Percentiles rank a stretch among this genome's conserved stretches.
Evolutionary conservation across 768 basidiomycete genomes (phyloP).

Genomic region (Pleurotus citrinopileatus): DNA sequence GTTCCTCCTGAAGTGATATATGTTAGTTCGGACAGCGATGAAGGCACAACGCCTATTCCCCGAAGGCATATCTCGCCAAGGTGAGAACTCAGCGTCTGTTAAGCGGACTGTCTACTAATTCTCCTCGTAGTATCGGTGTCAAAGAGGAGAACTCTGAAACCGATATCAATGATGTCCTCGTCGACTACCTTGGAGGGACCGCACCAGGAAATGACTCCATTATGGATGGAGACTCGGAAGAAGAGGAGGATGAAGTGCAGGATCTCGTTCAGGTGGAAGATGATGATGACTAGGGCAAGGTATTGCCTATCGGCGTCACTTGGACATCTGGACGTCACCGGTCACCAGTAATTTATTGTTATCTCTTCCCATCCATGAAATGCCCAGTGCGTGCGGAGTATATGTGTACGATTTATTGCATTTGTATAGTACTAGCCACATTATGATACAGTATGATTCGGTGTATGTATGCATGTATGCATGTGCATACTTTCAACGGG

Average conservation of each 20-base stretch:
- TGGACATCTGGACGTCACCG: too few species aligned
- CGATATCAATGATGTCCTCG: constrained; percentile 37
- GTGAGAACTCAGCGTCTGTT: too few species aligned
- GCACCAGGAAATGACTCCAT: constrained; percentile 42
- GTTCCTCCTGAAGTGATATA: constrained; percentile 25
- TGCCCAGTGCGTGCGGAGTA: too few species aligned
- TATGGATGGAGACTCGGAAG: constrained; percentile 47
- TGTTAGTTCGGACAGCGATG: constrained; percentile 38
- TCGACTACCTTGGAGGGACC: constrained; percentile 17
- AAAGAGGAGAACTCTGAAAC: constrained; percentile 40
- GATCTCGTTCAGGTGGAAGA: constrained; percentile 23
- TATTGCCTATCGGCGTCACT: too few species aligned
- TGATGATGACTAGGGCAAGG: background rate
- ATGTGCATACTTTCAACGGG: too few species aligned
- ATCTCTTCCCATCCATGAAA: too few species aligned
- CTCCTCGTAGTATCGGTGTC: background rate
- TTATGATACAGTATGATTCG: background rate
- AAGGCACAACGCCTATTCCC: constrained; percentile 21
- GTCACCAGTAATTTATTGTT: too few species aligned
- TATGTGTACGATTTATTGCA: too few species aligned
- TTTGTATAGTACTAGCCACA: too few species aligned
- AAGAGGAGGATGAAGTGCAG: constrained; percentile 52
- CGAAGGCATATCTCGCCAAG: constrained; percentile 15
- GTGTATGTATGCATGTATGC: background rate
- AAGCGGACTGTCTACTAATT: constrained; percentile 9